phyloP scores from a whole-genome alignment of 495 filamentous ascomycete species.

The Daldinia caldariorum region DNA sequence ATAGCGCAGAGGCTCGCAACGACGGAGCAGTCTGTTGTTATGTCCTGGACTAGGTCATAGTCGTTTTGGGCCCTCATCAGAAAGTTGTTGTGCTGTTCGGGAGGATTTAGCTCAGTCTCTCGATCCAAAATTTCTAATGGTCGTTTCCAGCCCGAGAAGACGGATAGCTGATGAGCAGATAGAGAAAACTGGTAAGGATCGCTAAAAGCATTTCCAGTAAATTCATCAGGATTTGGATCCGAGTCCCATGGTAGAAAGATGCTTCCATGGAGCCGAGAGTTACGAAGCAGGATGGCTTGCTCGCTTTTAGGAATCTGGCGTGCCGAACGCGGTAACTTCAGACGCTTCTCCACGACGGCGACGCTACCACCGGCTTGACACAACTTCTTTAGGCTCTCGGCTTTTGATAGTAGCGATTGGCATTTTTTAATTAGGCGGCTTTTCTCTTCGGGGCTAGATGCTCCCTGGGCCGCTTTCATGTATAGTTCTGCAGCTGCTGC shows the following conservation, averaged over 20 bases:
- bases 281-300: constrained; percentile 78
- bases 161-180: constrained; percentile 72
- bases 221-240: constrained; percentile 56
- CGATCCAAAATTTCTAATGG: constrained; percentile 64
- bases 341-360: constrained; percentile 39
- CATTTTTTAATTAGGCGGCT: constrained; percentile 69
- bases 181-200: constrained; percentile 60
- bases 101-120: constrained; percentile 9
- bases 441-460: constrained; percentile 64
- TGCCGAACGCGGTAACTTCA: constrained; percentile 63
- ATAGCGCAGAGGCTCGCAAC: constrained; percentile 93
- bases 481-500: constrained; percentile 80
- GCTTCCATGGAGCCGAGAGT: constrained; percentile 80
- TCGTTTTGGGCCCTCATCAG: constrained; percentile 64
- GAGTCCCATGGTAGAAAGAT: constrained; percentile 83
- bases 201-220: constrained; percentile 39
- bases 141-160: constrained; percentile 85
- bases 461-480: constrained; percentile 73
- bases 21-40: constrained; percentile 94
- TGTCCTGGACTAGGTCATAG: constrained; percentile 90
- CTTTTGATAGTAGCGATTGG: constrained; percentile 70
- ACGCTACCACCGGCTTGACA: constrained; percentile 36
- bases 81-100: constrained; percentile 47
- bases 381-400: constrained; percentile 74
- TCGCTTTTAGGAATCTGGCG: constrained; percentile 76